Percentiles rank a stretch among this genome's conserved stretches.
phyloP scores from a whole-genome alignment of 73 alveolate species.

The Paramecium bursaria region DNA sequence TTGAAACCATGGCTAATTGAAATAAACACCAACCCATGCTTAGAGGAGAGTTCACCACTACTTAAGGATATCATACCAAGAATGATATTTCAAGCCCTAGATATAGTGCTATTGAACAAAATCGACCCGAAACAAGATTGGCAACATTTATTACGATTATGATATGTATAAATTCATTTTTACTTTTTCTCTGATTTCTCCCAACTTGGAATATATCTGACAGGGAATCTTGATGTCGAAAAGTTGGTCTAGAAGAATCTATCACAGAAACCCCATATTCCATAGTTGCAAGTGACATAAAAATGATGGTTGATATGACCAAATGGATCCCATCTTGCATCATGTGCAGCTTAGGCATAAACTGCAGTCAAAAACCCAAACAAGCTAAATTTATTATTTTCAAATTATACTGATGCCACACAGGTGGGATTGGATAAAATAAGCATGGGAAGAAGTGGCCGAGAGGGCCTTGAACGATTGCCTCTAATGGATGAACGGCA shows the following conservation, averaged over 20 bases:
- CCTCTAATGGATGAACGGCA: slow-evolving; percentile 72
- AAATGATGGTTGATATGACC: slow-evolving; percentile 68
- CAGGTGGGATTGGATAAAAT: slow-evolving; percentile 69
- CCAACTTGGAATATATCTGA: slow-evolving; percentile 62
- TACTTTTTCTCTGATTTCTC: no score
- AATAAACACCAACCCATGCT: slow-evolving; percentile 89
- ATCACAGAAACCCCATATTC: slow-evolving; percentile 72
- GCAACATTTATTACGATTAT: slow-evolving; percentile 35
- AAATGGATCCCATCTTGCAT: slow-evolving; percentile 72
- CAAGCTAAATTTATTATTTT: neutral
- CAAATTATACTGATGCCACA: slow-evolving; percentile 50
- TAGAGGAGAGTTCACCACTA: slow-evolving; percentile 80
- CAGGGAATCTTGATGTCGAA: slow-evolving; percentile 61
- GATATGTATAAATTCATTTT: no score
- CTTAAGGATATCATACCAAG: slow-evolving; percentile 81
- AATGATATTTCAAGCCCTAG: slow-evolving; percentile 88
- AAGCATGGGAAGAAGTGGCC: slow-evolving; percentile 69
- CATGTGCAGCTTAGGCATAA: slow-evolving; percentile 67
- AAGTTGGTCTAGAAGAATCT: slow-evolving; percentile 52
- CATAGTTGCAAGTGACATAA: slow-evolving; percentile 61
- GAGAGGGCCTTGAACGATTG: slow-evolving; percentile 65
- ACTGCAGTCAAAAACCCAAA: slow-evolving; percentile 68
- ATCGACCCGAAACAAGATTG: neutral
- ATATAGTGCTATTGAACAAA: slow-evolving; percentile 69
- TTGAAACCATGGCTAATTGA: slow-evolving; percentile 86